Conservation (phyloP, 2,329 filamentous ascomycete species). For the Cryphonectria naterciae region DNA sequence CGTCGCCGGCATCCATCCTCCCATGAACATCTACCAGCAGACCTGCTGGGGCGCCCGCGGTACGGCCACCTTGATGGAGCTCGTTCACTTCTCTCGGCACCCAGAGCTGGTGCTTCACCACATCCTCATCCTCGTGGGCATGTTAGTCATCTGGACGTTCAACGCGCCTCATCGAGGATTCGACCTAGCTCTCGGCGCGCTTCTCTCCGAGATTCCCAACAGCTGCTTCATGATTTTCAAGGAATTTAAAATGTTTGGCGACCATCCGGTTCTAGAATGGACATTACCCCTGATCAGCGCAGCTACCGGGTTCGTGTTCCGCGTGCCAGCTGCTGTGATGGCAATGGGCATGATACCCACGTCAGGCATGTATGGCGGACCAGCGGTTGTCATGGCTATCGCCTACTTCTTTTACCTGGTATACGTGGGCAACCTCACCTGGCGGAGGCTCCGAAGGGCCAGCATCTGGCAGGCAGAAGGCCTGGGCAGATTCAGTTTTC, state of each 20-base stretch:
- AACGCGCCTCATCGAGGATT: slow-evolving; percentile 30
- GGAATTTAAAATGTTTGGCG: slow-evolving; percentile 23
- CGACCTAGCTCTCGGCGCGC: slow-evolving; percentile 31
- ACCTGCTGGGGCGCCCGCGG: slow-evolving; percentile 34
- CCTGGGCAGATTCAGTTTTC: slow-evolving; percentile 12
- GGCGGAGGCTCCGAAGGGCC: slow-evolving; percentile 15
- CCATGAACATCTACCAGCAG: slow-evolving; percentile 32
- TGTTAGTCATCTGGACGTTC: slow-evolving; percentile 28
- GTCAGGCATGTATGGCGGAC: slow-evolving; percentile 14
- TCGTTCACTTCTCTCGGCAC: slow-evolving; percentile 29
- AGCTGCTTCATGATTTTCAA: slow-evolving; percentile 29
- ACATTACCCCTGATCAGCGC: slow-evolving; percentile 19
- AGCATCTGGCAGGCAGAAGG: slow-evolving; percentile 9
- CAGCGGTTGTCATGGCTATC: background rate
- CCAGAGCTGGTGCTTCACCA: slow-evolving; percentile 34
- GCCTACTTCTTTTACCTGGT: slow-evolving; percentile 21
- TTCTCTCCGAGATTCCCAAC: slow-evolving; percentile 31
- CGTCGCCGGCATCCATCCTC: slow-evolving; percentile 29
- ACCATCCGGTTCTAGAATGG: slow-evolving; percentile 16
- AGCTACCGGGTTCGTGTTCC: slow-evolving; percentile 11
- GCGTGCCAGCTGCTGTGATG: slow-evolving; percentile 16
- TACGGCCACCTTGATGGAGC: slow-evolving; percentile 31
- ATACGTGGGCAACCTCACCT: slow-evolving; percentile 18
- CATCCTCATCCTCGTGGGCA: slow-evolving; percentile 30
- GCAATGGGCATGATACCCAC: slow-evolving; percentile 23